Base-by-base conservation (phyloP, 305 asterid species). In the Fraxinus nigra region DNA sequence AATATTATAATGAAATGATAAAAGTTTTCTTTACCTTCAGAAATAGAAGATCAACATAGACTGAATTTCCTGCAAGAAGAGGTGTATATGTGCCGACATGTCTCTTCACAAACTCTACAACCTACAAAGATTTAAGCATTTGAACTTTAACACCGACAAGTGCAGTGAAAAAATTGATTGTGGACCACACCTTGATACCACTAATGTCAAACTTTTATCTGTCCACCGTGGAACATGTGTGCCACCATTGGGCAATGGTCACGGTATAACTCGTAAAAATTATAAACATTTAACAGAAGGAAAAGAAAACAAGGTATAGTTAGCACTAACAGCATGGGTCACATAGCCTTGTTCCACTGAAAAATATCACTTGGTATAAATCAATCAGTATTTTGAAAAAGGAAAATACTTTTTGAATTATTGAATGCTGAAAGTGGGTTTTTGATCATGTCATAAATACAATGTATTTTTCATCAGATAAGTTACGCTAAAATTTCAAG, bases 51-150 rank as follows among this genome's bases (percentile, higher is more conserved):
- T 96, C 99, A 82, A 78, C 87, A 83, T 96, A 94, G 86, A 94
- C 85, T 48, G 99, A 96, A 85, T 96, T 96, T 83, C 98, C 99
- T 2, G 99, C 99, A 46, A 96, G 89, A 69, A 88, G 93, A 83
- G 97, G 92, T 11, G 86, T 86, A 80, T 87, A 84, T 20, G 92
- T 75, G 83, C 95, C 96, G 24, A 90, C 87, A 35, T 92, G 86
- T 87, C 75, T 91, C 93, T 89, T 91, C 80, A 96, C 94, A 82
- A 96, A 94, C 75, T 96, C 94, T 16, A 89, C 30, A 51, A 95
- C 99, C 99, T 95, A 80, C 81, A 76, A 59, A 51, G 79, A 75
- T 51, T 38, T 46, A 75, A 70, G 20, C 75, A 85, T 79, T 24
- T n/a, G 65, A 80, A 51, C 30, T 72, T 78, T 59, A 73, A 76